Percentiles rank a stretch among this genome's conserved stretches.
Conservation (phyloP, 352 stramenopile genomes). For the Globisporangium radiosum region DNA sequence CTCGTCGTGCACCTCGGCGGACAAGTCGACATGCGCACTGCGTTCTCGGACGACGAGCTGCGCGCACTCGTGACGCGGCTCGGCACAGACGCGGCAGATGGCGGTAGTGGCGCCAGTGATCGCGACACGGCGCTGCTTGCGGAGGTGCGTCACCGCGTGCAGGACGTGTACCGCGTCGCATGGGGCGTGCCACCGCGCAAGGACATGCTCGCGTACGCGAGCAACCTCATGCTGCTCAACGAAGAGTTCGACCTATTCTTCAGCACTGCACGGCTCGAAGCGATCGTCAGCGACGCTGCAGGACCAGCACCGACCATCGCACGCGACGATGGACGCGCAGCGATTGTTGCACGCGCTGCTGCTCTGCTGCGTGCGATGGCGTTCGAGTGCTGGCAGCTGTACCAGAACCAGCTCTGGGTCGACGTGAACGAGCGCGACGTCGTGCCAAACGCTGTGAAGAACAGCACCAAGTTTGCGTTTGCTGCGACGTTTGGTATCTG, state of each 20-base stretch:
- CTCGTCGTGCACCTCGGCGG: conserved; percentile 53
- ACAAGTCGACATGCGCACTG: conserved; percentile 45
- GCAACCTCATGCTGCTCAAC: conserved; percentile 70
- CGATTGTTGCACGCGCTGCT: conserved; percentile 18
- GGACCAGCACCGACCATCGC: not conserved
- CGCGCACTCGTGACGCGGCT: conserved; percentile 16
- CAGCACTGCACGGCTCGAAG: conserved; percentile 17
- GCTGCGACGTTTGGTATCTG: conserved; percentile 40
- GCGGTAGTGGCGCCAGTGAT: not conserved
- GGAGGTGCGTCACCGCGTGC: conserved; percentile 44
- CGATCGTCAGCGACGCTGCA: not conserved
- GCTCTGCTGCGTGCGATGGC: conserved; percentile 25
- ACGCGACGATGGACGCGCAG: conserved; percentile 2
- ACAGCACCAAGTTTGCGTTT: conserved; percentile 45
- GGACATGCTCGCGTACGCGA: conserved; percentile 32
- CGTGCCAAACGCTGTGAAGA: conserved; percentile 35
- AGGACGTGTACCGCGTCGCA: conserved; percentile 59
- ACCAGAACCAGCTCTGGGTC: conserved; percentile 70
- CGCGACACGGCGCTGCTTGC: not conserved
- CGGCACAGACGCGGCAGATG: not conserved
- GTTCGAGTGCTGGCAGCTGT: conserved; percentile 70
- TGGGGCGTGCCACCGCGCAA: conserved; percentile 53
- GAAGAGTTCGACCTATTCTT: conserved; percentile 58
- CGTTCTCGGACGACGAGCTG: conserved; percentile 40
- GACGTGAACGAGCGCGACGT: conserved; percentile 63